Base-by-base conservation (phyloP, 352 stramenopile genomes). In the Peronospora destructor region DNA sequence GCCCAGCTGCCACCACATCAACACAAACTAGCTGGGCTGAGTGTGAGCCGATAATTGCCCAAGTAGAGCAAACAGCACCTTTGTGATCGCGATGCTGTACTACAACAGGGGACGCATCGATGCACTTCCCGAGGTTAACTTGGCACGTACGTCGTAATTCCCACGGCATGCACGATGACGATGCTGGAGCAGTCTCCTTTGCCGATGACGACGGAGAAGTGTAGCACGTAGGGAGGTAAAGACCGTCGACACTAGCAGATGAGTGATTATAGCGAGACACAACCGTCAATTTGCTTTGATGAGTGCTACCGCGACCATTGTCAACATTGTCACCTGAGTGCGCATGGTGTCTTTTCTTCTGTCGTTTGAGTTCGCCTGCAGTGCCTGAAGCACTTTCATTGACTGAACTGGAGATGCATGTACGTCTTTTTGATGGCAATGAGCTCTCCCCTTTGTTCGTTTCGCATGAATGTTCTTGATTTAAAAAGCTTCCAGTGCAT, bases 31-130 rank as follows among this genome's bases (percentile, higher is more conserved):
- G 32, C 9, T 65, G 37, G 6, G 40, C 42, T 9, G 76, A 72
- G 17, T 87, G 76, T 1, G 76, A 85, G 3, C 76, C 76, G 19
- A 85, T 50, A 28, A 77, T 57, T 5, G 51, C 66, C 48, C 53
- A 70, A 1, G 58, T 71, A 11, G 42, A 56, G 2, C 12, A 32
- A 2, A 43, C 40, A 9, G n/a, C 14, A 13, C 23, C 30, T 17
- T 47, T 10, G 5, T 14, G 17, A 13, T 50, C 30, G 12, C 14
- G 21, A 26, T 41, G 57, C 14, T 64, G 45, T 33, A 84, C 49
- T 17, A 87, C 51, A 3, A 85, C 52, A 5, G 75, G 76, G 14
- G 76, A 87, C 8, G 76, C 76, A 34, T 87, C 76, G 12, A 87
- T 72, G 42, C 76, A 87, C 28, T 85, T 84, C 7, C 45, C 35